Percentiles rank a stretch among this genome's conserved stretches.
phyloP scores from a whole-genome alignment of 495 filamentous ascomycete species.

The Neurospora discreta region DNA sequence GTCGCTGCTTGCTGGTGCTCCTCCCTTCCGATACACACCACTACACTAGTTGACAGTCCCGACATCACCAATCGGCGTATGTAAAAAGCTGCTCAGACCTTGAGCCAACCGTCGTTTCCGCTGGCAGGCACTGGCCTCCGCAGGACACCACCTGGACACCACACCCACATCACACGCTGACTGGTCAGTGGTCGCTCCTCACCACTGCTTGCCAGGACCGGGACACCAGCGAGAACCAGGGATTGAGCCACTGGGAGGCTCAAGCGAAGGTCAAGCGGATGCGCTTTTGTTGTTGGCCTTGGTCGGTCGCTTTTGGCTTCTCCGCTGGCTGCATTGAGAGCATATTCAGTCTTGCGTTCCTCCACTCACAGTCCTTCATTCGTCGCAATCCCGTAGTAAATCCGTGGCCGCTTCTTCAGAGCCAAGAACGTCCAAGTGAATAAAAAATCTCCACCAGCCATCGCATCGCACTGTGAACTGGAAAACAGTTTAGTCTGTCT shows the following conservation, averaged over 20 bases:
- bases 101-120: background rate
- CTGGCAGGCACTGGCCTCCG: background rate
- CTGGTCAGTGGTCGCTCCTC: slow-evolving; percentile 22
- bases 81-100: background rate
- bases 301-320: background rate
- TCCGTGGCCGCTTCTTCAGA: background rate
- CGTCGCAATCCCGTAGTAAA: background rate
- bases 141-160: slow-evolving; percentile 4
- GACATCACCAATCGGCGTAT: background rate
- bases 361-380: background rate
- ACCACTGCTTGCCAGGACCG: slow-evolving; percentile 6
- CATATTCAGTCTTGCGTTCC: too few relatives aligned
- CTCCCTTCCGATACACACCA: background rate
- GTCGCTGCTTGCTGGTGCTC: background rate
- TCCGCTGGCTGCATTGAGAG: background rate
- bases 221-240: background rate
- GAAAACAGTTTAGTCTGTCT: background rate
- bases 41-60: background rate
- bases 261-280: background rate
- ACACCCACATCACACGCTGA: slow-evolving; percentile 25
- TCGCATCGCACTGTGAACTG: background rate
- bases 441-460: background rate
- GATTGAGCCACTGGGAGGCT: background rate
- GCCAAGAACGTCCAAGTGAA: background rate
- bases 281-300: background rate